phyloP scores from a whole-genome alignment of 75 land plant species.

The Picea glauca region DNA sequence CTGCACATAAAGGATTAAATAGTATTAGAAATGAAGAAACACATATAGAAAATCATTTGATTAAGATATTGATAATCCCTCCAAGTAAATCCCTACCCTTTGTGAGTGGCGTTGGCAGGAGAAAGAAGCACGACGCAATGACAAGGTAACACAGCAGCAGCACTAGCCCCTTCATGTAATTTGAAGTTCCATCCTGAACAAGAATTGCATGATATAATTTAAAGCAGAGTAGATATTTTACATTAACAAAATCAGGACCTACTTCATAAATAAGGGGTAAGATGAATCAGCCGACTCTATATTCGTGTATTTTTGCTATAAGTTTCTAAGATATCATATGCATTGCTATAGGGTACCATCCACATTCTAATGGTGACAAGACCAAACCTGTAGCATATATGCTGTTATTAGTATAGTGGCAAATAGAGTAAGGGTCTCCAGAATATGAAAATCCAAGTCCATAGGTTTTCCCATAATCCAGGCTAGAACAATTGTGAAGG shows the following conservation, averaged over 20 bases:
- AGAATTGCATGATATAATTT: neutral
- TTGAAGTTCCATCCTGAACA: constrained; percentile 66
- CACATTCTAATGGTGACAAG: neutral
- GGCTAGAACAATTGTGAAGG: constrained; percentile 39
- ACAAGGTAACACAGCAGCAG: constrained; percentile 57
- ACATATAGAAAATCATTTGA: too few species aligned
- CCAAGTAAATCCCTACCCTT: too few species aligned
- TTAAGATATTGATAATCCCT: too few species aligned
- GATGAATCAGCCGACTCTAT: too few species aligned
- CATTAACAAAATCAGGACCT: neutral
- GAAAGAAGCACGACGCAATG: constrained; percentile 54
- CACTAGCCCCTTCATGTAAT: constrained; percentile 65
- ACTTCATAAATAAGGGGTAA: too few species aligned
- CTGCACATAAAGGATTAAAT: too few species aligned
- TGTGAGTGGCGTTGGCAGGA: constrained; percentile 19
- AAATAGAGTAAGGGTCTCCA: constrained; percentile 49
- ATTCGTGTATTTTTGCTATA: too few species aligned
- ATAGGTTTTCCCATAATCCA: constrained; percentile 63
- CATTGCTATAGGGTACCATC: neutral
- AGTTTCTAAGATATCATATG: too few species aligned
- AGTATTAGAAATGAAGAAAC: too few species aligned
- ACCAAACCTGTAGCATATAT: constrained; percentile 49
- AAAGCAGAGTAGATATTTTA: neutral
- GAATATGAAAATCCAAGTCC: constrained; percentile 52
- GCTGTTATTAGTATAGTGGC: constrained; percentile 46